These are phyloP conservation scores for Polysphondylium violaceum DNA, from an alignment of 78 protist species.

Conservation along the genomic window DNA sequence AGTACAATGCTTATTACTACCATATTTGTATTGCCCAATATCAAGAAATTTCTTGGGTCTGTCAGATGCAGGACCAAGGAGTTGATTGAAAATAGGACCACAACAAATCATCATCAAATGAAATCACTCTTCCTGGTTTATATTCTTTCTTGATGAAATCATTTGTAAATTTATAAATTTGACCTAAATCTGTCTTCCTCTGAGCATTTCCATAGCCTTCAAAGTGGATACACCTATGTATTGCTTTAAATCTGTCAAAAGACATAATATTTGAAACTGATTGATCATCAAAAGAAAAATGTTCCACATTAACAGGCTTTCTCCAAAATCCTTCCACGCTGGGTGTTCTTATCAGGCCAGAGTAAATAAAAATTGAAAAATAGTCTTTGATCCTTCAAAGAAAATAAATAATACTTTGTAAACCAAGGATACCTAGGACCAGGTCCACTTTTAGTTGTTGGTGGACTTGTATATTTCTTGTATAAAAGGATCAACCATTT, in stretches of 20 bases:
- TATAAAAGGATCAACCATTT: too few species aligned
- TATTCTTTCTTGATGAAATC: background rate
- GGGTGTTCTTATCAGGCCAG: background rate
- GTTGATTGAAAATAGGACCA: too few species aligned
- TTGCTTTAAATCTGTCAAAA: background rate
- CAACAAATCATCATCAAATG: conserved; percentile 43
- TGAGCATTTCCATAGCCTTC: background rate
- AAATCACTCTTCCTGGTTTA: background rate
- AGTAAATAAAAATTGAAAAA: conserved; percentile 5
- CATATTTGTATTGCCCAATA: too few species aligned
- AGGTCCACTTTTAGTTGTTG: too few species aligned
- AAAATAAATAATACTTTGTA: too few species aligned
- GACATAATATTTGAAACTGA: conserved; percentile 5
- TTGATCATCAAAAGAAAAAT: background rate
- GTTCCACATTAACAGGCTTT: background rate
- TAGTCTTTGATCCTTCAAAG: conserved; percentile 16
- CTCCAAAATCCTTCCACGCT: background rate
- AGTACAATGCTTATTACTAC: too few species aligned
- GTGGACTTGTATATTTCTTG: too few species aligned
- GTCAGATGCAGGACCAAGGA: too few species aligned
- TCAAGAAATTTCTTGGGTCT: too few species aligned
- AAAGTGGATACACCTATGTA: conserved; percentile 12
- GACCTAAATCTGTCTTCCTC: background rate
- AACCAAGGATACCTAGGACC: too few species aligned
- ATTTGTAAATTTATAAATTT: background rate